Evolutionary conservation across 495 filamentous ascomycete genomes (phyloP), one percentile per base, ranked within the genome.

Genomic region (Penicillium paradoxum): DNA sequence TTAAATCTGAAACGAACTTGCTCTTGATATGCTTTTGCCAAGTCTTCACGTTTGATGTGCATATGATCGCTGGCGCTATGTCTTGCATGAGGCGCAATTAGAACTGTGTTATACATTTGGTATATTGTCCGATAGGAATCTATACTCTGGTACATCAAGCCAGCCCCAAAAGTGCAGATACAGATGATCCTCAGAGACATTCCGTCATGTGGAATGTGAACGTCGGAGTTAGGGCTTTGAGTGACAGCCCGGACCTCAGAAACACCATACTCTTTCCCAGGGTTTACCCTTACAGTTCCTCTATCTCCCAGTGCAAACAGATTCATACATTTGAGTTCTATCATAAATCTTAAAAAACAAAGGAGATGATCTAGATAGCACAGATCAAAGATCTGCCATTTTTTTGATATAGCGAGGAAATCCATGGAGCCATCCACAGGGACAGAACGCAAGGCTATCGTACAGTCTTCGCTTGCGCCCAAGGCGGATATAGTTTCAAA

Each of bases 381-480:
- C 30, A 36, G 34, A 36, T 19, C 32, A 38, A 49, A 39, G 22
- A 36, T 14, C 21, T n/a, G 33, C 21, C 8, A 6, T 33, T 43
- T n/a, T n/a, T n/a, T n/a, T 36, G 38, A 25, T n/a, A 15, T 14
- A 25, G 15, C 32, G 32, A 50, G 24, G 15, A 53, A 44, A 8
- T n/a, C n/a, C 33, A 7, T 17, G 13, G 8, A 6, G 29, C 33
- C 41, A 9, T 25, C 33, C 14, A 25, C 21, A 43, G 41, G 10
- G 2, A 43, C 13, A 34, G 19, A 41, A 37, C 22, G 32, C 37
- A 42, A 41, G 22, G 27, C 19, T 54, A 54, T 54, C 43, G 44
- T 54, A 54, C 51, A 54, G 46, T 42, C 37, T 54, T 47, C 15
- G 14, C 50, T 44, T 34, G 9, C 40, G 25, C 49, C 32, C 3